Percentiles rank a stretch among this genome's conserved stretches.
phyloP scores from a whole-genome alignment of 1,284 basidiomycete species.

The Phenoliferia sp. region DNA sequence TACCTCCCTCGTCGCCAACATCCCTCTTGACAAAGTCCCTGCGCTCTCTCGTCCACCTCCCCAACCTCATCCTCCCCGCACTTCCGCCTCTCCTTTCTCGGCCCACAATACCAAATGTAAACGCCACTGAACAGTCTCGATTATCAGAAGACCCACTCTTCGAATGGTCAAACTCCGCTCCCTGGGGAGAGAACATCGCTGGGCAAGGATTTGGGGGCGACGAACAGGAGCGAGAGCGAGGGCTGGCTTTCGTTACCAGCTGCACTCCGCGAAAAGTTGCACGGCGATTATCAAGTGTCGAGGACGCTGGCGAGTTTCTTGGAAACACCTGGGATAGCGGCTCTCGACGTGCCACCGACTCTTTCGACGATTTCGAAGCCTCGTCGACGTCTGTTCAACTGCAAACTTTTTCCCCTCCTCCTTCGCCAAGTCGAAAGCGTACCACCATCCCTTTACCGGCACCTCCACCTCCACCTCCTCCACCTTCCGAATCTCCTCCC shows the following conservation, averaged over 20 bases:
- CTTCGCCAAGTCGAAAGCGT: background rate
- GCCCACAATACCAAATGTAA: background rate
- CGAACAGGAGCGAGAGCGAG: background rate
- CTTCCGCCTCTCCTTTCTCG: constrained; percentile 14
- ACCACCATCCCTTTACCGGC: background rate
- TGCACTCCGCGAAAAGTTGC: background rate
- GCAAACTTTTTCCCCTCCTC: background rate
- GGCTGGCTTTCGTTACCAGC: background rate
- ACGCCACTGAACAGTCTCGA: constrained; percentile 3
- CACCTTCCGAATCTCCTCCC: background rate
- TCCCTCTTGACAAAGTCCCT: constrained; percentile 29
- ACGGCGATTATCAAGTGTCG: background rate
- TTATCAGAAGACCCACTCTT: constrained; percentile 8
- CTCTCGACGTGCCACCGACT: background rate
- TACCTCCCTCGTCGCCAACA: background rate
- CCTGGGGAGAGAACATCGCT: background rate
- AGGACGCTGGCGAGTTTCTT: background rate
- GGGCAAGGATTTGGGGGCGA: background rate
- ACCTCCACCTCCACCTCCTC: background rate
- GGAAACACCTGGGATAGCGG: background rate
- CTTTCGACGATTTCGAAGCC: background rate
- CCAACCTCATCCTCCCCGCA: constrained; percentile 21
- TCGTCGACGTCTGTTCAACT: constrained; percentile 3
- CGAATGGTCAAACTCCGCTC: background rate
- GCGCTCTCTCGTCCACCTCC: constrained; percentile 21